Conservation (phyloP, 2,329 filamentous ascomycete genomes). For the Neofusicoccum cordaticola region DNA sequence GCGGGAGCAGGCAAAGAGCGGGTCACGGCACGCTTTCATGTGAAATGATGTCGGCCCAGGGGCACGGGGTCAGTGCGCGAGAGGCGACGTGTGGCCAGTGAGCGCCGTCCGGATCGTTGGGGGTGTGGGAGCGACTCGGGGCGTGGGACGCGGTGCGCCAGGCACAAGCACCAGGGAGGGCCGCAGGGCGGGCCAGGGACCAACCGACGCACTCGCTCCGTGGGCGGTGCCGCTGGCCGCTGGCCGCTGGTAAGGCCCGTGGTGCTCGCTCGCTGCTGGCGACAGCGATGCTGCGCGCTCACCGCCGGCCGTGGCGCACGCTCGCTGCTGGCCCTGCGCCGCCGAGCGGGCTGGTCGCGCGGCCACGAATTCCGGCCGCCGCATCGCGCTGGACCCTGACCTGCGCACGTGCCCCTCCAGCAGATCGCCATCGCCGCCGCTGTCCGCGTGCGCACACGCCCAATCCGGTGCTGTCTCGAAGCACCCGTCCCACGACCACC, state of each 20-base stretch:
- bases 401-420: too few relatives aligned
- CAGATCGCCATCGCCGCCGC: not conserved
- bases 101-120: not conserved
- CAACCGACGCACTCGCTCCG: too few relatives aligned
- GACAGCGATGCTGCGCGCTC: too few relatives aligned
- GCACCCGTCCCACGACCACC: too few relatives aligned
- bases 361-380: too few relatives aligned
- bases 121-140: not conserved
- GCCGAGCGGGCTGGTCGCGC: too few relatives aligned
- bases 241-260: too few relatives aligned
- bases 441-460: not conserved
- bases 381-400: not conserved
- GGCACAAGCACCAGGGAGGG: not conserved
- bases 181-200: too few relatives aligned
- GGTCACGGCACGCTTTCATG: constrained; percentile 16
- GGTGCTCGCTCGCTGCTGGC: too few relatives aligned
- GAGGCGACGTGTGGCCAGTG: not conserved
- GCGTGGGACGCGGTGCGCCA: not conserved
- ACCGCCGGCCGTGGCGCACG: too few relatives aligned
- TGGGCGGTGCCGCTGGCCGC: too few relatives aligned
- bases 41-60: constrained; percentile 17
- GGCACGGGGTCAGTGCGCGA: not conserved
- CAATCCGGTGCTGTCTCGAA: not conserved
- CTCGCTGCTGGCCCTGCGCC: too few relatives aligned
- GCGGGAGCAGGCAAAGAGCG: not conserved